These are phyloP conservation scores for Chenopodium quinoa DNA, from an alignment of 148 eudicot genomes.

Conservation along the genomic window DNA sequence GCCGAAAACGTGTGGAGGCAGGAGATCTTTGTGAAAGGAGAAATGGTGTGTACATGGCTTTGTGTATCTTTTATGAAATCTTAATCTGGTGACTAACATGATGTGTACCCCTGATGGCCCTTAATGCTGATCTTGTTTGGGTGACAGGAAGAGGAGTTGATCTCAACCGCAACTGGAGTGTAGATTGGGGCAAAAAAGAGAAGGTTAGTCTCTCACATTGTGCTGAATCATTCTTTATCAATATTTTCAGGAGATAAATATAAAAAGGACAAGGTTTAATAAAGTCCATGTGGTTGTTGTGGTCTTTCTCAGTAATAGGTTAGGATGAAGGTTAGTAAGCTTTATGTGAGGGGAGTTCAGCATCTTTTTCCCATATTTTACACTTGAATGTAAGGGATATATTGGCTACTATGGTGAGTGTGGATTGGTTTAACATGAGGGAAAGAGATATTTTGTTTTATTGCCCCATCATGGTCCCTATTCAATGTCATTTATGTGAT, in stretches of 20 bases:
- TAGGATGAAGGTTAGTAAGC: not conserved
- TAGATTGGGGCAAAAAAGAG: conserved; percentile 99
- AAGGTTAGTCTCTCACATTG: conserved; percentile 46
- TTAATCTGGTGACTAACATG: conserved; percentile 4
- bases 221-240: not conserved
- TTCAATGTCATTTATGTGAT: not conserved
- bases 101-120: not conserved
- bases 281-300: not conserved
- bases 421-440: not conserved
- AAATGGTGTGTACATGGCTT: conserved; percentile 56
- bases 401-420: not conserved
- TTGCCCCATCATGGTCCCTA: not conserved
- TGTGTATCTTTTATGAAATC: not conserved
- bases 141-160: conserved; percentile 97
- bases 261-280: not conserved
- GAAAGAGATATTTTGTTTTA: not conserved
- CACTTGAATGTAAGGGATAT: not conserved
- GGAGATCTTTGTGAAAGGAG: conserved; percentile 97
- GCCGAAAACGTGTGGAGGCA: conserved; percentile 87
- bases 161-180: conserved; percentile 98
- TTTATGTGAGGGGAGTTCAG: not conserved
- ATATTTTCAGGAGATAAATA: not conserved
- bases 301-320: not conserved
- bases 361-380: not conserved
- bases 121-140: conserved; percentile 24